phyloP scores from a whole-genome alignment of 148 eudicot species.

The Camellia sinensis region DNA sequence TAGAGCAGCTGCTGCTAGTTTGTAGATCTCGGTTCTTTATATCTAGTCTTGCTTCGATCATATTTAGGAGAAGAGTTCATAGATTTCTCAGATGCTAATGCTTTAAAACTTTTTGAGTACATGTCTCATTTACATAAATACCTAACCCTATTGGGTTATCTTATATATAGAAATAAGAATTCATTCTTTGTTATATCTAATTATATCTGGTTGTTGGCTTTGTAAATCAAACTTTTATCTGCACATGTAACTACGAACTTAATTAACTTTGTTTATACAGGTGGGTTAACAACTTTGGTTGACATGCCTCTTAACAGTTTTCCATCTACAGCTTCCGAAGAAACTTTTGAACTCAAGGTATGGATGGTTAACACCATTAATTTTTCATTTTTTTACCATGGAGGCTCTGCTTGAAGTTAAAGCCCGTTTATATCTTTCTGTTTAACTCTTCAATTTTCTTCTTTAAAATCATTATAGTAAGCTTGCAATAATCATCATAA shows the following conservation, averaged over 20 bases:
- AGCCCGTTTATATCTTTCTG: not conserved
- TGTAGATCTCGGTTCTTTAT: conserved; percentile 4
- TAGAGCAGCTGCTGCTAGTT: conserved; percentile 98
- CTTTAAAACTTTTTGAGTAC: not conserved
- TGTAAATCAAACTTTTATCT: not conserved
- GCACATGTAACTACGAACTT: not conserved
- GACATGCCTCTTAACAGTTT: conserved; percentile 96
- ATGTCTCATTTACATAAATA: no score
- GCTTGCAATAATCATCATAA: not conserved
- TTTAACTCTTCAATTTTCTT: not conserved
- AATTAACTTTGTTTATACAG: conserved; percentile 31
- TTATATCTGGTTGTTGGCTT: not conserved
- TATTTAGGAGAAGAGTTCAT: not conserved
- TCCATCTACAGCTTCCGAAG: conserved; percentile 85
- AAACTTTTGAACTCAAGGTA: conserved; percentile 88
- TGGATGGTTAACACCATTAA: not conserved
- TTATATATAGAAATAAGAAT: not conserved
- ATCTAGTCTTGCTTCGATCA: not conserved
- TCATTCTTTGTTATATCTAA: not conserved
- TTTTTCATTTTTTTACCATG: not conserved
- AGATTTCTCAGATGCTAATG: not conserved
- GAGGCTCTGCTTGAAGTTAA: not conserved
- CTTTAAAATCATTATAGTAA: not conserved
- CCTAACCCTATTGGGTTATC: not conserved
- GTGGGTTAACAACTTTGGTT: conserved; percentile 89